Conservation (phyloP, 2,329 filamentous ascomycete genomes). For the Alternaria angustiovoidea region DNA sequence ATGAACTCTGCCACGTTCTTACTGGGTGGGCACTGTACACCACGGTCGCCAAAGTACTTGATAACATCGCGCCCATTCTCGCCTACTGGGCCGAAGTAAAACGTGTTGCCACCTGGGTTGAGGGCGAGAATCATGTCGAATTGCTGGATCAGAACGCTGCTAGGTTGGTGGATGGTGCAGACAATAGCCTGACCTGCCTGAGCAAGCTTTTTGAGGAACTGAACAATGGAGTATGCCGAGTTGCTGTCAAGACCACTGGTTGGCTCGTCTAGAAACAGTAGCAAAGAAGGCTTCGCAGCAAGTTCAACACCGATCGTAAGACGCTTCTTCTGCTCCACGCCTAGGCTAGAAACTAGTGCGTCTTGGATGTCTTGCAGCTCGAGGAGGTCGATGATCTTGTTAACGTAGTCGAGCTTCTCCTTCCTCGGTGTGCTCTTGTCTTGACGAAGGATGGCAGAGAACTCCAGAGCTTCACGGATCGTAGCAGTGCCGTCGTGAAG, state of each 20-base stretch:
- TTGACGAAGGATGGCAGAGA: slow-evolving; percentile 72
- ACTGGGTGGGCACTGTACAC: slow-evolving; percentile 70
- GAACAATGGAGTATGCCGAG: slow-evolving; percentile 72
- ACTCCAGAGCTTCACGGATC: slow-evolving; percentile 72
- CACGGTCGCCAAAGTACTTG: slow-evolving; percentile 72
- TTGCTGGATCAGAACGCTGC: slow-evolving; percentile 72
- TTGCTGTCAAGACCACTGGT: slow-evolving; percentile 75
- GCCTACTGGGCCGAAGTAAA: slow-evolving; percentile 77
- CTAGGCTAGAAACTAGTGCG: slow-evolving; percentile 69
- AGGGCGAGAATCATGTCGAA: slow-evolving; percentile 78
- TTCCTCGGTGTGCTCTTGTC: slow-evolving; percentile 61
- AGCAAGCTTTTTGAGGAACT: slow-evolving; percentile 73
- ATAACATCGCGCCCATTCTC: slow-evolving; percentile 70
- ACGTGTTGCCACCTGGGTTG: slow-evolving; percentile 73
- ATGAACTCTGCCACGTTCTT: slow-evolving; percentile 74
- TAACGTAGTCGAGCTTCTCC: slow-evolving; percentile 72
- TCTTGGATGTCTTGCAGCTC: slow-evolving; percentile 73
- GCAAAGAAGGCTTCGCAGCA: slow-evolving; percentile 65
- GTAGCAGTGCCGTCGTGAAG: slow-evolving; percentile 73
- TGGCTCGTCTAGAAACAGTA: slow-evolving; percentile 77
- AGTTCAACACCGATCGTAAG: slow-evolving; percentile 78
- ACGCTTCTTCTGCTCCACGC: slow-evolving; percentile 75
- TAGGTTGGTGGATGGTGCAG: slow-evolving; percentile 78
- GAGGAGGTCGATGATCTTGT: slow-evolving; percentile 71
- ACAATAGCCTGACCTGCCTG: slow-evolving; percentile 74